phyloP scores from a whole-genome alignment of 805 yeast species.

The Candida lessepsii region DNA sequence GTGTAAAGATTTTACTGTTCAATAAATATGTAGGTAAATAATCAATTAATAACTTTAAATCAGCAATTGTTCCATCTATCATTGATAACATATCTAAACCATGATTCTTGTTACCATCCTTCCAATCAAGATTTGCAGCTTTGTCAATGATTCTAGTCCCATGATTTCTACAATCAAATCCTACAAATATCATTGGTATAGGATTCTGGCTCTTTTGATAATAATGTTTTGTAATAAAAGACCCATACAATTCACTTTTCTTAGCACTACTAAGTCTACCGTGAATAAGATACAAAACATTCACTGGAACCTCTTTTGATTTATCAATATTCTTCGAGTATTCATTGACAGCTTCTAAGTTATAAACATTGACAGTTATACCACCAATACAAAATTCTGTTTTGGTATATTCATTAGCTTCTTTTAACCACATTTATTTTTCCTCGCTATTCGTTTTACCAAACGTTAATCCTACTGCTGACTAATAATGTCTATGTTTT shows the following conservation, averaged over 20 bases:
- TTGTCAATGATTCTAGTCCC: conserved; percentile 45
- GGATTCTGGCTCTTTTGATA: conserved; percentile 14
- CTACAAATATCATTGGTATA: conserved; percentile 44
- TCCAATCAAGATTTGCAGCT: conserved; percentile 44
- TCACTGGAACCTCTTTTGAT: conserved; percentile 22
- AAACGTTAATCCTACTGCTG: too few relatives aligned
- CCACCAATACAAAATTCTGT: conserved; percentile 45
- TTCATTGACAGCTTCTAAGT: conserved; percentile 28
- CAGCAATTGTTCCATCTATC: conserved; percentile 48
- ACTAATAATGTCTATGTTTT: too few relatives aligned
- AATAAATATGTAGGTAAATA: conserved; percentile 43
- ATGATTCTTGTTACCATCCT: conserved; percentile 47
- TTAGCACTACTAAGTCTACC: conserved; percentile 32
- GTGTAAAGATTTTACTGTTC: conserved; percentile 18
- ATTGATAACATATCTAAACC: conserved; percentile 49
- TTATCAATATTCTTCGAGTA: conserved; percentile 23
- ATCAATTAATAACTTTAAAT: conserved; percentile 43
- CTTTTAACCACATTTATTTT: background rate
- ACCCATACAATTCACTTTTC: conserved; percentile 40
- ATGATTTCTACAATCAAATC: conserved; percentile 57
- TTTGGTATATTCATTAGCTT: conserved; percentile 6
- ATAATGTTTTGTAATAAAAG: conserved; percentile 30
- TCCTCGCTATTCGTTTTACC: too few relatives aligned
- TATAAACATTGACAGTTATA: conserved; percentile 43
- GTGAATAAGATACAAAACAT: conserved; percentile 47